Percentiles rank a stretch among this genome's conserved stretches.
Evolutionary conservation across 179 eudicot genomes (phyloP).

Genomic region (Monotropa hypopitys): DNA sequence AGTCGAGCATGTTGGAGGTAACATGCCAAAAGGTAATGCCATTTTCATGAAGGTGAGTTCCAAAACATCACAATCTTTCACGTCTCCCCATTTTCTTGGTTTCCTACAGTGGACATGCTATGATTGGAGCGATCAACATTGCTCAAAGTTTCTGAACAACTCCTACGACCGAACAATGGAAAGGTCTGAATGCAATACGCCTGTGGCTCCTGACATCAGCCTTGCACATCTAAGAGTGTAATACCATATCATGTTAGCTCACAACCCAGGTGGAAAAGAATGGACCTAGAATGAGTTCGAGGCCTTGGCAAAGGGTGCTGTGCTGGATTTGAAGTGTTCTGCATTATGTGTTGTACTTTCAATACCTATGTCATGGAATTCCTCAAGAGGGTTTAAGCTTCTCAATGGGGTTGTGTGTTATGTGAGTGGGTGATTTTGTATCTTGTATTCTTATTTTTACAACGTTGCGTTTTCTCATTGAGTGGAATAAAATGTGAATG

Average conservation of each 20-base stretch:
- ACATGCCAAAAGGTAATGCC: constrained; percentile 48
- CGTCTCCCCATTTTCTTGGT: background rate
- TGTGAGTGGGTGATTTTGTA: background rate
- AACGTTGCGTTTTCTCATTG: background rate
- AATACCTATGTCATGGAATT: constrained; percentile 34
- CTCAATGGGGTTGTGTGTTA: background rate
- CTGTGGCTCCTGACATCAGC: constrained; percentile 24
- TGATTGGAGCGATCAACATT: constrained; percentile 44
- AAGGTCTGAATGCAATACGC: constrained; percentile 34
- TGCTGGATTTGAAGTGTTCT: constrained; percentile 28
- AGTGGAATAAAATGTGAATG: constrained; percentile 1
- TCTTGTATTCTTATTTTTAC: background rate
- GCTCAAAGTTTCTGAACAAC: constrained; percentile 27
- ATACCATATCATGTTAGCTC: constrained; percentile 38
- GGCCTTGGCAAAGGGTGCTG: constrained; percentile 29
- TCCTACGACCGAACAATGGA: constrained; percentile 33
- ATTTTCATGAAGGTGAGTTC: constrained; percentile 48
- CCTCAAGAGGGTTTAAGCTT: constrained; percentile 8
- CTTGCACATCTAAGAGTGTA: constrained; percentile 20
- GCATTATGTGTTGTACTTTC: constrained; percentile 19
- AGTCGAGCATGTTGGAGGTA: constrained; percentile 53
- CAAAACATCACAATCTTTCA: background rate
- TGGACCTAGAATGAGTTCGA: constrained; percentile 37
- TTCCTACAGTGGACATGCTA: constrained; percentile 31
- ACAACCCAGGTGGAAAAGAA: constrained; percentile 41